A percentile compares a stretch with the other conserved stretches of the same genome.
Evolutionary conservation across 2,329 filamentous ascomycete genomes (phyloP).

Genomic region (Lachnellula subtilissima): DNA sequence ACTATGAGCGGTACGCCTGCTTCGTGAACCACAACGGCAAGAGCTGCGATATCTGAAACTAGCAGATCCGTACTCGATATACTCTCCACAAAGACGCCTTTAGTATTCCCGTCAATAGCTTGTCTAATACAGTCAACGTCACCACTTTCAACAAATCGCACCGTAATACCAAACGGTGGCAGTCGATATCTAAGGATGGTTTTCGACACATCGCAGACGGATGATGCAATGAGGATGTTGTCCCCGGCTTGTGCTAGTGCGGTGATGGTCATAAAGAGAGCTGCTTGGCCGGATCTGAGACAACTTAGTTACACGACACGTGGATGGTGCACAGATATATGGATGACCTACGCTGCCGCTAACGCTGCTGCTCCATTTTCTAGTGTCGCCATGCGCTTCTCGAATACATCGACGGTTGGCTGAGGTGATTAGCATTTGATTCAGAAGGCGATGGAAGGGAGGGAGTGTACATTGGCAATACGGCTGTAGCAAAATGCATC

Average conservation of each 20-base stretch:
- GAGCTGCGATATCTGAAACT: conserved; percentile 61
- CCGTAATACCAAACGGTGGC: conserved; percentile 57
- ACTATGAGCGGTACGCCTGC: conserved; percentile 45
- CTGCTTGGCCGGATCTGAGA: neutral
- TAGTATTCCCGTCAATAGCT: conserved; percentile 61
- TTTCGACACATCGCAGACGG: conserved; percentile 61
- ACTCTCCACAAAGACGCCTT: conserved; percentile 62
- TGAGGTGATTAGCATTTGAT: too few species aligned
- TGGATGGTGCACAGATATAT: conserved; percentile 46
- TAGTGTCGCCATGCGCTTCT: conserved; percentile 62
- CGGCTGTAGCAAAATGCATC: too few species aligned
- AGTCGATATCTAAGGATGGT: conserved; percentile 65
- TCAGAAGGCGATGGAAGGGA: too few species aligned
- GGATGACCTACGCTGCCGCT: conserved; percentile 57
- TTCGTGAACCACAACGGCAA: conserved; percentile 58
- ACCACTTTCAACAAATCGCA: conserved; percentile 60
- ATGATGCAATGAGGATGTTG: conserved; percentile 62
- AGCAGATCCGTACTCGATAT: conserved; percentile 67
- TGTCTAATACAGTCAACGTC: conserved; percentile 52
- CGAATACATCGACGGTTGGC: conserved; percentile 54
- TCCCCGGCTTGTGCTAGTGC: conserved; percentile 58
- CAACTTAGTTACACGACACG: neutral
- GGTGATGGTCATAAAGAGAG: conserved; percentile 56
- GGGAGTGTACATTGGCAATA: too few species aligned
- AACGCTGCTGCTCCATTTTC: conserved; percentile 63